These are phyloP conservation scores for Leccinum disarticulatum DNA, from an alignment of 768 basidiomycete species.

Conservation along the genomic window DNA sequence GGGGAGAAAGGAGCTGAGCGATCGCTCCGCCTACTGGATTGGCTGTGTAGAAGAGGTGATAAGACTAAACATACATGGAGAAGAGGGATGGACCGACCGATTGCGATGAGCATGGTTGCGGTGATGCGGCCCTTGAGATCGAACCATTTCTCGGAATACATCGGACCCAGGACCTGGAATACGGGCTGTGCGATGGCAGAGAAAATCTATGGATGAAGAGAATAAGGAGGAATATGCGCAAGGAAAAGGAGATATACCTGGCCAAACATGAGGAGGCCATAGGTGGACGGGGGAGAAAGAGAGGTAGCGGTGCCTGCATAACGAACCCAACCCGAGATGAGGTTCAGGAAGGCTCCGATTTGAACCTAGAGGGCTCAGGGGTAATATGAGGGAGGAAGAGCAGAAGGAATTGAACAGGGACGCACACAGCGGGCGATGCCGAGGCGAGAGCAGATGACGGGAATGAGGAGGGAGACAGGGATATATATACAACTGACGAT, in stretches of 20 bases:
- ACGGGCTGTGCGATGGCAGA: conserved; percentile 65
- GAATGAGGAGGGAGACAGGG: conserved; percentile 58
- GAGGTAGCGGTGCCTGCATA: conserved; percentile 66
- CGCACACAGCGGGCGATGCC: conserved; percentile 65
- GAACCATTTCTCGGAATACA: conserved; percentile 85
- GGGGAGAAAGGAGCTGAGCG: conserved; percentile 70
- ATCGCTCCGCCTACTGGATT: conserved; percentile 76
- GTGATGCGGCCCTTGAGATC: conserved; percentile 74
- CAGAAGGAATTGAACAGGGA: conserved; percentile 6
- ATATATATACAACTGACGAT: conserved; percentile 61
- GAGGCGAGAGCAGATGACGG: conserved; percentile 53
- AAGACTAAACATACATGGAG: neutral
- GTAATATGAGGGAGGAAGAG: neutral
- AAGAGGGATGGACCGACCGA: conserved; percentile 33
- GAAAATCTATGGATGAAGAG: conserved; percentile 46
- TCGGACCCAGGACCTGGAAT: conserved; percentile 77
- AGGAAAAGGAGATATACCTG: conserved; percentile 46
- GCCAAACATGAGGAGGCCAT: conserved; percentile 66
- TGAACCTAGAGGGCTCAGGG: conserved; percentile 49
- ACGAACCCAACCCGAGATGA: conserved; percentile 74
- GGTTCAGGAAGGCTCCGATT: conserved; percentile 49
- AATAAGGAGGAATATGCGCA: neutral
- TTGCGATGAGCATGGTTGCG: conserved; percentile 61
- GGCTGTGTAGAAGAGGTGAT: conserved; percentile 37
- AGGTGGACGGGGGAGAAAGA: conserved; percentile 51